phyloP scores from a whole-genome alignment of 1,139 yeast species.

The Debaryomyces psychrophilus region DNA sequence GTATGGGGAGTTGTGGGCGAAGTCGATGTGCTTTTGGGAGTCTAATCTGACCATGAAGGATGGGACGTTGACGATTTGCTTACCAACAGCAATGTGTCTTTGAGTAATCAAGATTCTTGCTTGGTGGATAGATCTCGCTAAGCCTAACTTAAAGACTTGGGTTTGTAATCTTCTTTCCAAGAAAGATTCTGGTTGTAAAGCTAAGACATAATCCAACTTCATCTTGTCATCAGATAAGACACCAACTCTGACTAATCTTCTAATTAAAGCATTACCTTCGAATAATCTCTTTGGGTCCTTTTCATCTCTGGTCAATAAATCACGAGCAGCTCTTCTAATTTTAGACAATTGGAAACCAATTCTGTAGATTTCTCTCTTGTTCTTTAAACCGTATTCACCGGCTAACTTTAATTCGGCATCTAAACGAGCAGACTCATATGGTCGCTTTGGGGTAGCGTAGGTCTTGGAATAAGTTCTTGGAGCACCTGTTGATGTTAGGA shows the following conservation, averaged over 20 bases:
- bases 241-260: constrained; percentile 98
- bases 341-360: constrained; percentile 98
- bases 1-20: constrained; percentile 98
- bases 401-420: constrained; percentile 99
- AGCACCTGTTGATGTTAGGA: constrained; percentile 63
- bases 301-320: constrained; percentile 98
- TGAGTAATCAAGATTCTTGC: constrained; percentile 98
- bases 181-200: constrained; percentile 98
- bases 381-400: constrained; percentile 99
- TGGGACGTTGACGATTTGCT: constrained; percentile 98
- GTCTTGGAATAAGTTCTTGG: constrained; percentile 99
- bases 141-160: constrained; percentile 99
- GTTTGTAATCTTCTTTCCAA: constrained; percentile 99
- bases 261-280: constrained; percentile 99
- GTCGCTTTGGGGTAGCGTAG: constrained; percentile 98
- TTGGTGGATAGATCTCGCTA: constrained; percentile 99
- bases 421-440: constrained; percentile 98
- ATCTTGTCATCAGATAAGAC: constrained; percentile 98
- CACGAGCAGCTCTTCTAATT: constrained; percentile 99
- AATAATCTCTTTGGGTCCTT: constrained; percentile 99
- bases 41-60: constrained; percentile 99
- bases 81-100: constrained; percentile 99
- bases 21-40: constrained; percentile 99
- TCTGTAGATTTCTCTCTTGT: constrained; percentile 99
- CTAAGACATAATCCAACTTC: constrained; percentile 99